These are phyloP conservation scores for Cordyceps farinosa DNA, from an alignment of 2,329 filamentous ascomycete species.

Conservation along the genomic window DNA sequence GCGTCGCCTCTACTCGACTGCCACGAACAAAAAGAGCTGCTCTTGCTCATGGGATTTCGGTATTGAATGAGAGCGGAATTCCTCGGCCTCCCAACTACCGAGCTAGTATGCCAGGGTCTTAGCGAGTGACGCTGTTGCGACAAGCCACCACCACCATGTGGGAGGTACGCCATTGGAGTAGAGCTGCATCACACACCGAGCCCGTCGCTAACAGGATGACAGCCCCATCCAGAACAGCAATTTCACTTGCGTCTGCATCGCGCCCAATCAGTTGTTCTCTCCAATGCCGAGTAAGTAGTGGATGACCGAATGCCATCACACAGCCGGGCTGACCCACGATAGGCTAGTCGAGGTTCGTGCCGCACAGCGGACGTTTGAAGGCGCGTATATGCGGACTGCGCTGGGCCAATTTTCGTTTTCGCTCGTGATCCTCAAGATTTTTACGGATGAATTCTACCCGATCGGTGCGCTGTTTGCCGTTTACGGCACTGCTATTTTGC, in stretches of 20 bases:
- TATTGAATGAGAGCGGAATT: not conserved
- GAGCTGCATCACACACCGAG: not conserved
- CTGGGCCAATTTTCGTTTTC: conserved; percentile 94
- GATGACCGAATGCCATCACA: not conserved
- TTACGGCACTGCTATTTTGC: conserved; percentile 80
- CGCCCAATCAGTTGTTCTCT: conserved; percentile 75
- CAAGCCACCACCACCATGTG: conserved; percentile 9
- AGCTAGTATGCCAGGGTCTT: not conserved
- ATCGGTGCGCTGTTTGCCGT: conserved; percentile 95
- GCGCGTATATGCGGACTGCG: conserved; percentile 92
- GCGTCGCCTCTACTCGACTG: not conserved
- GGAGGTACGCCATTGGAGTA: conserved; percentile 3
- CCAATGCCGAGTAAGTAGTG: conserved; percentile 60
- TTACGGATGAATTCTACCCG: conserved; percentile 90
- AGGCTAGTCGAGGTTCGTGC: conserved; percentile 90
- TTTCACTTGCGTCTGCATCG: conserved; percentile 77
- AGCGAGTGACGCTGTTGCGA: not conserved
- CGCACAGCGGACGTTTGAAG: conserved; percentile 93
- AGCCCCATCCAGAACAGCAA: conserved; percentile 64
- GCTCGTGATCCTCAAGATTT: conserved; percentile 89
- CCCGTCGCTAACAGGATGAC: conserved; percentile 6
- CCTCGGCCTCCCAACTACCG: not conserved
- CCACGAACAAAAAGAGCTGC: not conserved
- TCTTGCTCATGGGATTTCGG: not conserved
- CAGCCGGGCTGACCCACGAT: not conserved